phyloP scores from a whole-genome alignment of 805 yeast species.

The Myxozyma monticola region DNA sequence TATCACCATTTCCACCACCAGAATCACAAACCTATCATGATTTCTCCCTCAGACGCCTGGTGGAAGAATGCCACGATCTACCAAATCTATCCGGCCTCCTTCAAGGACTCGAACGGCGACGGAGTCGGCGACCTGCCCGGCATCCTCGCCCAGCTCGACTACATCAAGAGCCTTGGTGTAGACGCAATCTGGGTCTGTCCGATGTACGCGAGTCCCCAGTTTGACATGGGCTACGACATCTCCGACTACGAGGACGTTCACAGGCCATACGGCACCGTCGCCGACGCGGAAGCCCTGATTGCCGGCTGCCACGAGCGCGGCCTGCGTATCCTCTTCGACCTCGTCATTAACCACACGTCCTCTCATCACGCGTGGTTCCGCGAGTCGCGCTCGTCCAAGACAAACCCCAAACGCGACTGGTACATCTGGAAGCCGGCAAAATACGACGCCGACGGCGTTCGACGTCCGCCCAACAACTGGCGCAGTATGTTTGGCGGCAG shows the following conservation, averaged over 20 bases:
- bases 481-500: slow-evolving; percentile 52
- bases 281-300: slow-evolving; percentile 52
- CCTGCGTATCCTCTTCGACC: slow-evolving; percentile 54
- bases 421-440: slow-evolving; percentile 57
- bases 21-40: no score
- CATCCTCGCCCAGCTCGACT: slow-evolving; percentile 52
- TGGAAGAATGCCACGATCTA: slow-evolving; percentile 60
- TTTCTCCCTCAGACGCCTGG: no score
- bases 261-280: slow-evolving; percentile 55
- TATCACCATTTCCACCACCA: no score
- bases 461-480: slow-evolving; percentile 62
- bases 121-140: slow-evolving; percentile 61
- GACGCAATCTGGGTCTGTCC: slow-evolving; percentile 61
- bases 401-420: slow-evolving; percentile 62
- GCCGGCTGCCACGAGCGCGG: slow-evolving; percentile 50
- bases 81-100: slow-evolving; percentile 63
- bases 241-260: slow-evolving; percentile 54
- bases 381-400: slow-evolving; percentile 52
- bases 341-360: slow-evolving; percentile 62
- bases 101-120: slow-evolving; percentile 58
- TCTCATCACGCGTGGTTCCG: slow-evolving; percentile 50
- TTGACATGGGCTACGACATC: slow-evolving; percentile 65
- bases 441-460: slow-evolving; percentile 55
- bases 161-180: slow-evolving; percentile 50
- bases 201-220: slow-evolving; percentile 58